Evolutionary conservation across 768 basidiomycete genomes (phyloP), one percentile per base, ranked within the genome.

Genomic region (Sistotremastrum niveocremeum): DNA sequence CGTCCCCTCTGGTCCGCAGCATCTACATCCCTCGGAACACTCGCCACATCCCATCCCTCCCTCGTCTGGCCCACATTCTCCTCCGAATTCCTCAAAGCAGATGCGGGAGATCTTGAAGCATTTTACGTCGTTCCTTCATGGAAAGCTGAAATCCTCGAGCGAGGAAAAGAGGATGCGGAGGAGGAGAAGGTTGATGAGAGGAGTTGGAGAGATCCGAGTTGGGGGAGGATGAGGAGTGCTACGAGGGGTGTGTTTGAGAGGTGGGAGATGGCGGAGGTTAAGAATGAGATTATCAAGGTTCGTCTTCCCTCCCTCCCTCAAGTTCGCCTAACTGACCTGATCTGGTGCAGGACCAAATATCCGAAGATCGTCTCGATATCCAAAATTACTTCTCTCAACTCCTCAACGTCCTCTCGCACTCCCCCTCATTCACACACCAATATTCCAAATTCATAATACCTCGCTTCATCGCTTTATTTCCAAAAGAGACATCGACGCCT

Each of bases 1-100:
- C 75, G 87, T 31, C 95, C 95, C 0, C 57, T 95, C 10, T 99
- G 93, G 84, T 74, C 78, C 3, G 83, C 91, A 11, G 77, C 90
- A 4, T 72, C 79, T 8, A 72, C 73, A 7, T 81, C 84, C 1
- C 61, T 95, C 4, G 69, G 74, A 0, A 57, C 61, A 2, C 50
- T 77, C 9, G 68, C 74, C 0, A 59, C 75, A 42, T 54, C 63
- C 1, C 60, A 66, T 30, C 60, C 61, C 32, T 65, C 73, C 1
- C 1, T 20, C 20, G 20, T 20, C 1, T 20, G 20, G 20, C 2
- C 20, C 20, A 2, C 2, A 20, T 20, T 20, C 20, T 20, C 1
- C 20, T 20, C 20, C 2, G 20, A 20, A 20, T 20, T 20, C 20
- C 1, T 54, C 12, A 53, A 55, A 10, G 53, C 56, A 31, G 59